Evolutionary conservation across 345 rosid genomes (phyloP).

Genomic region (Salix brachista): DNA sequence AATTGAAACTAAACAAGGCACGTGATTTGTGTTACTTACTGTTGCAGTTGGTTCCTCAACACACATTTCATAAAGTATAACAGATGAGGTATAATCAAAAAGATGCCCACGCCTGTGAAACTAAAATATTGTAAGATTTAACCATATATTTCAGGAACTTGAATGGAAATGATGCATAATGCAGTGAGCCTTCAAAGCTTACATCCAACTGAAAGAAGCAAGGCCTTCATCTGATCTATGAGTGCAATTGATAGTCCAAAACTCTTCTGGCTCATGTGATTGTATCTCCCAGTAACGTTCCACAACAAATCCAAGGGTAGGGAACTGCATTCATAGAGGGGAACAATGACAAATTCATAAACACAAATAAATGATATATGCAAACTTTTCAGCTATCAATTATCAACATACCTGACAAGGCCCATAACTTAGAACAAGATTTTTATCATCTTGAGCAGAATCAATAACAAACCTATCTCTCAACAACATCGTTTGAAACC

Average conservation of each 20-base stretch:
- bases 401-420: slow-evolving; percentile 78
- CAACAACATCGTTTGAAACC: slow-evolving; percentile 92
- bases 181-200: slow-evolving; percentile 25
- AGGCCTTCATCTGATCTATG: slow-evolving; percentile 72
- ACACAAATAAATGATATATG: not conserved
- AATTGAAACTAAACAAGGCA: slow-evolving; percentile 7
- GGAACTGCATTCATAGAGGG: slow-evolving; percentile 54
- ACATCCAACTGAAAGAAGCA: slow-evolving; percentile 87
- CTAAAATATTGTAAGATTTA: slow-evolving; percentile 12
- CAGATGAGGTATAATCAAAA: slow-evolving; percentile 77
- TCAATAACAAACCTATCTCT: slow-evolving; percentile 71
- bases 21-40: slow-evolving; percentile 45
- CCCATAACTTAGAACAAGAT: slow-evolving; percentile 90
- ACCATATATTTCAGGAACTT: slow-evolving; percentile 6
- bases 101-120: slow-evolving; percentile 88
- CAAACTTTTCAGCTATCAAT: not conserved
- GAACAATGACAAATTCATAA: slow-evolving; percentile 10
- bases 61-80: slow-evolving; percentile 87
- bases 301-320: slow-evolving; percentile 93
- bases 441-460: slow-evolving; percentile 68
- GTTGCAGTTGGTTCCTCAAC: slow-evolving; percentile 80
- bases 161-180: not conserved
- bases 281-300: slow-evolving; percentile 95
- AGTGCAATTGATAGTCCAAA: slow-evolving; percentile 85
- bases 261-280: slow-evolving; percentile 95